phyloP scores from a whole-genome alignment of 202 grass and related monocot genomes.

The Zizania palustris region DNA sequence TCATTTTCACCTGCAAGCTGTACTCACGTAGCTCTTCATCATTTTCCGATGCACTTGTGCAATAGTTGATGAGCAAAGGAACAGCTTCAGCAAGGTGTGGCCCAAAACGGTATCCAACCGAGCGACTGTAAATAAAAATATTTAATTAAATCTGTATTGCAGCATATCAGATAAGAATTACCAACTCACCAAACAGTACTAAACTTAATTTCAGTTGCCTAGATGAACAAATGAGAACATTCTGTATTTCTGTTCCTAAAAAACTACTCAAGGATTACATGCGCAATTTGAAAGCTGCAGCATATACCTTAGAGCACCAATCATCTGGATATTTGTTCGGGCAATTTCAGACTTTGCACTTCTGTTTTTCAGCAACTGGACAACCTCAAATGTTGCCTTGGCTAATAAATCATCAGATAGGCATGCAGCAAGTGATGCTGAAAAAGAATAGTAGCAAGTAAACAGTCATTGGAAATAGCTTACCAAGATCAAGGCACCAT shows the following conservation, averaged over 20 bases:
- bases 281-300: constrained; percentile 27
- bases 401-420: constrained; percentile 93
- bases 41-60: constrained; percentile 90
- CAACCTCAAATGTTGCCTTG: constrained; percentile 75
- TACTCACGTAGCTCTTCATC: constrained; percentile 98
- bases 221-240: constrained; percentile 6
- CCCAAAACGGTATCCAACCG: constrained; percentile 98
- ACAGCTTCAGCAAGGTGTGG: constrained; percentile 87
- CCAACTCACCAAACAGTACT: neutral
- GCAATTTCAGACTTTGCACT: constrained; percentile 76
- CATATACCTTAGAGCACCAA: constrained; percentile 92
- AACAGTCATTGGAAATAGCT: neutral
- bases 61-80: constrained; percentile 91
- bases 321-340: constrained; percentile 98
- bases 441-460: constrained; percentile 36
- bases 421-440: constrained; percentile 88
- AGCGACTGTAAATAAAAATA: constrained; percentile 60
- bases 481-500: neutral
- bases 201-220: neutral
- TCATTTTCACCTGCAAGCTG: constrained; percentile 79
- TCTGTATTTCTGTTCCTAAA: neutral
- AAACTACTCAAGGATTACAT: neutral
- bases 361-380: constrained; percentile 78
- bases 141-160: neutral
- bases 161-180: neutral